Percentiles rank a stretch among this genome's conserved stretches.
phyloP scores from a whole-genome alignment of 2,329 filamentous ascomycete genomes.

The Cladorrhinum sp. region DNA sequence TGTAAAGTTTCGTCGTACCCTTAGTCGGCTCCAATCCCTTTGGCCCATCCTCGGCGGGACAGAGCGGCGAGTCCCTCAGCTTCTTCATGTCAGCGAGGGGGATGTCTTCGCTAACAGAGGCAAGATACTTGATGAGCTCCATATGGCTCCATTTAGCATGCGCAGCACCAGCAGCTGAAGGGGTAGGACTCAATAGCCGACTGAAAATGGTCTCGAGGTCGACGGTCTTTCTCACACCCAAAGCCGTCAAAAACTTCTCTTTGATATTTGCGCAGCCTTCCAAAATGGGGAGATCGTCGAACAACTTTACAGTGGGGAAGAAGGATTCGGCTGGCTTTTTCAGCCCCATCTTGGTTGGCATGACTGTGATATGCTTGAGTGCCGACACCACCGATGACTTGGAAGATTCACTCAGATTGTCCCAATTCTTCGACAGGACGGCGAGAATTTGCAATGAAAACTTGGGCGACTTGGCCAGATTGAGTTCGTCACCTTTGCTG shows the following conservation, averaged over 20 bases:
- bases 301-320: constrained; percentile 89
- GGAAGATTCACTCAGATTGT: constrained; percentile 64
- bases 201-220: constrained; percentile 93
- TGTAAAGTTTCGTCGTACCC: constrained; percentile 58
- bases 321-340: constrained; percentile 80
- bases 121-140: constrained; percentile 89
- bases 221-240: constrained; percentile 93
- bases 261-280: constrained; percentile 75
- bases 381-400: constrained; percentile 64
- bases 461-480: constrained; percentile 66
- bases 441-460: constrained; percentile 77
- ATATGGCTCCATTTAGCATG: constrained; percentile 81
- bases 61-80: constrained; percentile 74
- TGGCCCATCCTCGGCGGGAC: constrained; percentile 69
- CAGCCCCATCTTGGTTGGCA: constrained; percentile 92
- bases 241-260: constrained; percentile 78
- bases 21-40: constrained; percentile 53
- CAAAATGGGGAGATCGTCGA: constrained; percentile 86
- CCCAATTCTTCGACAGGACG: constrained; percentile 87
- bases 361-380: constrained; percentile 66
- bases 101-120: constrained; percentile 87
- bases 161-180: constrained; percentile 47
- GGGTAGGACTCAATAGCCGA: constrained; percentile 66
- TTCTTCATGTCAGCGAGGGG: constrained; percentile 76
- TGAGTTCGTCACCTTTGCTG: constrained; percentile 59